Evolutionary conservation across 2,329 filamentous ascomycete genomes (phyloP), one percentile per base, ranked within the genome.

Genomic region (Canariomyces notabilis): DNA sequence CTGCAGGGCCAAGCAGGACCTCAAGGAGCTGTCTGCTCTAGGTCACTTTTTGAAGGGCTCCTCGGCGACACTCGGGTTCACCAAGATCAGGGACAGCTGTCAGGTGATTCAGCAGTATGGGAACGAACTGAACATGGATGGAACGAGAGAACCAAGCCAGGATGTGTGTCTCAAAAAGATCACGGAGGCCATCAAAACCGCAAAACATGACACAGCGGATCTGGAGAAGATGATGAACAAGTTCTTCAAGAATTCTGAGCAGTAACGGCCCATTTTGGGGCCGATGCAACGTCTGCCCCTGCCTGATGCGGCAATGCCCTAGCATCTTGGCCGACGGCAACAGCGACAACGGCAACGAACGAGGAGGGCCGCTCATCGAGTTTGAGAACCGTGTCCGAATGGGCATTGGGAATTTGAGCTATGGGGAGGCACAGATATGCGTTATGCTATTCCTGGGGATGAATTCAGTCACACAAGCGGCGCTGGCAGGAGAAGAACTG

Each of bases 11-110:
- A 65, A 76, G 2, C 75, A 79, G 60, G 75, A 95, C 49, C 80
- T 97, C 47, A 67, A 71, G n/a, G 73, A 82, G 55, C 80, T 97
- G 31, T 95, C 89, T 26, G 76, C 79, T 43, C 82, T 95, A 23
- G 93, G 93, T 34, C 93, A 98, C 70, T 98, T 95, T 71, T 77
- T 98, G 57, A 98, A 98, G 71, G 93, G 93, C 50, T 97, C 91
- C 6, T 96, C 91, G 7, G 91, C 93, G 32, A 96, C 93, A 4
- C 78, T 98, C 44, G 93, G 93, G 37, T 79, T 97, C 45, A 84
- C 79, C 60, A 94, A 94, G 67, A 85, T 98, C 59, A 87, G 89
- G 65, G 89, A 96, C 61, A 85, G 82, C 52, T 98, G 93, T 71
- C 90, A 97, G 70, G 89, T 94, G 74, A 96, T 98, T 60, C 91